Evolutionary conservation across 371 early-diverging fungal genomes (phyloP).

Genomic region (Synchytrium microbalum): DNA sequence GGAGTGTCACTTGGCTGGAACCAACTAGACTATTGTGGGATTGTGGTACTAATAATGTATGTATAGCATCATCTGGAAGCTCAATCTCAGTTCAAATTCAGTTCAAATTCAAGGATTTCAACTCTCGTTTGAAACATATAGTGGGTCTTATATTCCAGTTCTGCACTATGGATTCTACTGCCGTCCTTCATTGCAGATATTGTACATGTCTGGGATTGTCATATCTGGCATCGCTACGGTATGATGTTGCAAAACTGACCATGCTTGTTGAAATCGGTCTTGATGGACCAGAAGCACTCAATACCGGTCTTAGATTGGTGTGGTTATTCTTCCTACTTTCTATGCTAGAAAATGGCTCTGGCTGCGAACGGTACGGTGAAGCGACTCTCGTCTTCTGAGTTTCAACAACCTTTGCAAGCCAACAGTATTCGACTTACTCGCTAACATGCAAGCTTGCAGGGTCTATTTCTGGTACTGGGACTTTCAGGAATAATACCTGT

Average conservation of each 20-base stretch:
- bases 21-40: constrained; percentile 88
- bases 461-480: constrained; percentile 71
- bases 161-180: constrained; percentile 74
- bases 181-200: constrained; percentile 41
- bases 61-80: constrained; percentile 9
- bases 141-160: constrained; percentile 34
- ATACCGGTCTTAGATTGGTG: no score
- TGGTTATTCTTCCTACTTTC: no score
- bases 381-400: constrained; percentile 40
- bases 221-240: constrained; percentile 58
- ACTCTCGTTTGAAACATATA: no score
- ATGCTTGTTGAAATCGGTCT: no score
- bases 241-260: no score
- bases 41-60: constrained; percentile 65
- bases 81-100: constrained; percentile 25
- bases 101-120: constrained; percentile 4
- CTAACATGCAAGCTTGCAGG: constrained; percentile 70
- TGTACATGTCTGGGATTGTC: constrained; percentile 57
- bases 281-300: no score
- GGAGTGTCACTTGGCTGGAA: constrained; percentile 56
- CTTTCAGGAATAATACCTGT: constrained; percentile 69
- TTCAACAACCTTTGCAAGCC: constrained; percentile 54
- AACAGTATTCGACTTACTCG: constrained; percentile 57
- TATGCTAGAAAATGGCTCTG: no score
- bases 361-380: constrained; percentile 21